These are phyloP conservation scores for Xylariaceae sp. DNA, from an alignment of 2,329 filamentous ascomycete genomes.

Conservation along the genomic window DNA sequence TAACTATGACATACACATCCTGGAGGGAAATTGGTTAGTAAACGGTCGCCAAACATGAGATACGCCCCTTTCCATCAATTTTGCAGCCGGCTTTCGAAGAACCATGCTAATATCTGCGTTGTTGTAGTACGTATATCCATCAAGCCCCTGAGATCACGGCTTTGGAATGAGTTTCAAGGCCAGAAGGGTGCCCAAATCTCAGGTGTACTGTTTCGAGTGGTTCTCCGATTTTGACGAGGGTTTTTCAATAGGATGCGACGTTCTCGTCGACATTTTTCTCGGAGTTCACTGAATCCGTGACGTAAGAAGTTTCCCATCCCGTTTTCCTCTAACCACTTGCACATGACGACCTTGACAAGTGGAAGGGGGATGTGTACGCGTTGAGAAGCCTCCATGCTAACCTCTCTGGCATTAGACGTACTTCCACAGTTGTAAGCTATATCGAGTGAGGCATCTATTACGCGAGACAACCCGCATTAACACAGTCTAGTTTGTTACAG, in stretches of 20 bases:
- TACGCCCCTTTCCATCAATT: constrained; percentile 5
- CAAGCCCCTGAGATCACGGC: neutral
- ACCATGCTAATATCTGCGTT: constrained; percentile 13
- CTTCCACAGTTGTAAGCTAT: constrained; percentile 10
- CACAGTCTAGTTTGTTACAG: neutral
- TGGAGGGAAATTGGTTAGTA: constrained; percentile 12
- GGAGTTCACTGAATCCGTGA: constrained; percentile 10
- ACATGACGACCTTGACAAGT: neutral
- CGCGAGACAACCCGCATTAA: neutral
- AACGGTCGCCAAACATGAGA: constrained; percentile 1
- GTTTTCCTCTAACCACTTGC: neutral
- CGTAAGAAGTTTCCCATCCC: constrained; percentile 6
- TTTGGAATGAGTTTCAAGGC: neutral
- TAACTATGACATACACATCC: neutral
- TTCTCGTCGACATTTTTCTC: neutral
- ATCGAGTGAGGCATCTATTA: neutral
- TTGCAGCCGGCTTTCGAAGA: neutral
- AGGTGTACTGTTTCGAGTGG: neutral
- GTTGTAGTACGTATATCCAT: constrained; percentile 15
- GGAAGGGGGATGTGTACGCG: neutral
- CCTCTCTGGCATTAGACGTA: constrained; percentile 2
- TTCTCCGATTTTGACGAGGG: constrained; percentile 4
- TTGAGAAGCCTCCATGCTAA: constrained; percentile 1
- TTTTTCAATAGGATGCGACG: constrained; percentile 1
- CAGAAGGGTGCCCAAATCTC: neutral